phyloP scores from a whole-genome alignment of 2,329 filamentous ascomycete genomes.

The Claviceps sp. region DNA sequence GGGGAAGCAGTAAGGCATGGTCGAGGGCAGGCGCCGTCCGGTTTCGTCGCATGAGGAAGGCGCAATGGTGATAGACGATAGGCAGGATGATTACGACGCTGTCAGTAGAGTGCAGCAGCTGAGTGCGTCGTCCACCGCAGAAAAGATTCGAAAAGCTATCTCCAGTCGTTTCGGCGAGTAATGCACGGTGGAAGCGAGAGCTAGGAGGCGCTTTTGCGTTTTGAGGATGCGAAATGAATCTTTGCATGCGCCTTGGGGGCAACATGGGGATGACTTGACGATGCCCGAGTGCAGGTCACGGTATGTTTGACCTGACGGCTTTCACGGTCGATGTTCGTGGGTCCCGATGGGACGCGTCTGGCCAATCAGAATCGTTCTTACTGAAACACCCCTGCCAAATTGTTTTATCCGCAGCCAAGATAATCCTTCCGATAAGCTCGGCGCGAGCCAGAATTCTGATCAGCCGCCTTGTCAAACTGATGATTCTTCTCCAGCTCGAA shows the following conservation, averaged over 20 bases:
- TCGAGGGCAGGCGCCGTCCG: conserved; percentile 15
- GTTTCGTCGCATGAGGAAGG: conserved; percentile 15
- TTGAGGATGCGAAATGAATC: not conserved
- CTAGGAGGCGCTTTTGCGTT: not conserved
- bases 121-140: not conserved
- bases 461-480: not conserved
- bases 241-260: not conserved
- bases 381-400: conserved; percentile 9
- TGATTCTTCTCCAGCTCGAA: not conserved
- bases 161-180: not conserved
- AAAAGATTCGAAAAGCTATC: not conserved
- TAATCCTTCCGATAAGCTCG: conserved; percentile 1
- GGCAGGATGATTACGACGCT: conserved; percentile 1
- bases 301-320: not conserved
- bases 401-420: conserved; percentile 18
- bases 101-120: not conserved
- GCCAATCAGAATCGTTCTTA: conserved; percentile 13
- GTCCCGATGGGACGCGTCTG: not conserved
- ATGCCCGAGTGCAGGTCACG: not conserved
- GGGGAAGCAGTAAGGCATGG: conserved; percentile 17
- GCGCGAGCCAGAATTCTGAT: not conserved
- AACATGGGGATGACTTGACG: not conserved
- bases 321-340: not conserved
- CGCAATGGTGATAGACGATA: conserved; percentile 3
- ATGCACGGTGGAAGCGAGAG: not conserved